A percentile compares a stretch with the other conserved stretches of the same genome.
Evolutionary conservation across 2,329 filamentous ascomycete species (phyloP).

Genomic region (Aspergillus hortae): DNA sequence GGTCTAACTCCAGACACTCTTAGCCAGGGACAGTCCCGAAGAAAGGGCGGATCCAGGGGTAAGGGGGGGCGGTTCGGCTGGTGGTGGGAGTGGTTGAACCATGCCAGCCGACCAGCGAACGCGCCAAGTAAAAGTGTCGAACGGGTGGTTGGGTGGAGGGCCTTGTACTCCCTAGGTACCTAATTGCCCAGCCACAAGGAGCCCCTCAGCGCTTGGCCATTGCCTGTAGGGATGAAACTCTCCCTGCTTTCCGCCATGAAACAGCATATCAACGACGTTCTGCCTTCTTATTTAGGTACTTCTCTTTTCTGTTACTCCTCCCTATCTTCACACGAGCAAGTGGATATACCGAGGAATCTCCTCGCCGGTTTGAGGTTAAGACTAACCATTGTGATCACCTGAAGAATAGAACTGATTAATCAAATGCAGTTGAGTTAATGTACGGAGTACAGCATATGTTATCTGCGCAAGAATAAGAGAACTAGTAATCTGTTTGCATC

Average conservation of each 20-base stretch:
- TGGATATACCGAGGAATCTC: no score
- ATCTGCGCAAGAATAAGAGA: no score
- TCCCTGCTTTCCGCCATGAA: not conserved
- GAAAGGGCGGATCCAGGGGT: constrained; percentile 9
- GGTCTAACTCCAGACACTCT: no score
- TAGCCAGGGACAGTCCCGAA: not conserved
- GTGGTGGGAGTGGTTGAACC: no score
- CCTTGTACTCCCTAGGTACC: not conserved
- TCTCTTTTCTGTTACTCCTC: not conserved
- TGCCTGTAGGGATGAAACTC: not conserved
- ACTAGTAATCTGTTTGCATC: no score
- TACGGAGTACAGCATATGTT: no score
- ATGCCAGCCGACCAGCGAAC: no score
- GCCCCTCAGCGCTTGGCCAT: not conserved
- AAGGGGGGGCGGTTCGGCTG: not conserved
- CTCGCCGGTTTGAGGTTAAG: no score
- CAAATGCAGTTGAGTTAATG: no score
- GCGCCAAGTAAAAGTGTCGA: not conserved
- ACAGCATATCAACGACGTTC: not conserved
- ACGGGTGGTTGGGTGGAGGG: not conserved
- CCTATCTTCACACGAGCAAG: not conserved
- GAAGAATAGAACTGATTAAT: not conserved
- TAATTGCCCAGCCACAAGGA: not conserved
- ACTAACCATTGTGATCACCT: not conserved
- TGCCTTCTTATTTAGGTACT: not conserved